Evolutionary conservation across 331 rosid species (phyloP).

Genomic region (Quercus tomentella): DNA sequence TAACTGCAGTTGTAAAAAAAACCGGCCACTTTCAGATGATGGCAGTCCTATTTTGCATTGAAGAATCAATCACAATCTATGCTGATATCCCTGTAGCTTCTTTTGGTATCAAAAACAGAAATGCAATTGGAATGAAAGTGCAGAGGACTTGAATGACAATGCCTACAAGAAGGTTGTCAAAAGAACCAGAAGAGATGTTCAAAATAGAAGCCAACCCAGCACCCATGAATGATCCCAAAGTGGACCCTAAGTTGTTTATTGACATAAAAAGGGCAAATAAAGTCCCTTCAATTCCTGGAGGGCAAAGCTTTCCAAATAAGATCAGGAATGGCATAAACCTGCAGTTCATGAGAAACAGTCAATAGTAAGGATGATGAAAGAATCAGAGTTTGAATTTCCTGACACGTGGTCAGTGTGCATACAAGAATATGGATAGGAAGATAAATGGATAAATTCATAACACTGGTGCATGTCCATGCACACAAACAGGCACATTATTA

Average conservation of each 20-base stretch:
- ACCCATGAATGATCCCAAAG: constrained; percentile 66
- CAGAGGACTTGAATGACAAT: constrained; percentile 55
- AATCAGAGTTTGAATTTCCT: neutral
- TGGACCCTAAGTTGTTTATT: constrained; percentile 71
- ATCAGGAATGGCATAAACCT: constrained; percentile 91
- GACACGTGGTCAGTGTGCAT: neutral
- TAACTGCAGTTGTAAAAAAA: neutral
- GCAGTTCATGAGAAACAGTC: constrained; percentile 17
- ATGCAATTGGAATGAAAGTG: constrained; percentile 62
- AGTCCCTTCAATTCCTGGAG: constrained; percentile 92
- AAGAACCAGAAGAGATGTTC: constrained; percentile 73
- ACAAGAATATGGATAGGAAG: neutral
- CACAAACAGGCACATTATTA: neutral
- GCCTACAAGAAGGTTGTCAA: constrained; percentile 66
- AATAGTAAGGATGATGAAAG: neutral
- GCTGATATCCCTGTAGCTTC: constrained; percentile 73
- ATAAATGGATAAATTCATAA: neutral
- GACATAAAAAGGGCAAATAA: constrained; percentile 90
- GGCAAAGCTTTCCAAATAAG: constrained; percentile 80
- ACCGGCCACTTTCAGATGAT: neutral
- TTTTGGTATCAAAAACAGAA: constrained; percentile 77
- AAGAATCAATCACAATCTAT: constrained; percentile 29
- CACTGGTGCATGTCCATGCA: neutral
- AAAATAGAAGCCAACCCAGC: constrained; percentile 69
- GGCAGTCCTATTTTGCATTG: neutral